phyloP scores from a whole-genome alignment of 2,329 filamentous ascomycete species.

The Didymella pomorum region DNA sequence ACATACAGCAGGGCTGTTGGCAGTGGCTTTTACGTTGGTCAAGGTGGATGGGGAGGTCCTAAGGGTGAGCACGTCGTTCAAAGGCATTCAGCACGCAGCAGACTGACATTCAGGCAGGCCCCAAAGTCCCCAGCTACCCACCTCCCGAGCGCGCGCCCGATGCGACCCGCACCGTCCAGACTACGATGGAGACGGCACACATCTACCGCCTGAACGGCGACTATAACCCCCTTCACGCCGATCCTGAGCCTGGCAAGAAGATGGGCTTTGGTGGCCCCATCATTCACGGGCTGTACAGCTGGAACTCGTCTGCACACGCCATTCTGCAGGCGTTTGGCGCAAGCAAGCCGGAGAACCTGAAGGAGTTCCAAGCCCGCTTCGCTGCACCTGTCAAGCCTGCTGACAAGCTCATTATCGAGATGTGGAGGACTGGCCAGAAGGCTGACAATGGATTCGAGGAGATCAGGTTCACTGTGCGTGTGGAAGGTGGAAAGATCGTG shows the following conservation, averaged over 20 bases:
- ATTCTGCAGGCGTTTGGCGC: conserved; percentile 77
- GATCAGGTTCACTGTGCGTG: conserved; percentile 78
- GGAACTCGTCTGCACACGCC: conserved; percentile 79
- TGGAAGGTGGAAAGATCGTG: conserved; percentile 83
- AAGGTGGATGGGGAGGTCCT: conserved; percentile 86
- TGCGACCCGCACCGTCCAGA: conserved; percentile 73
- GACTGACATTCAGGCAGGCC: conserved; percentile 51
- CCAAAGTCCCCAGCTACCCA: conserved; percentile 78
- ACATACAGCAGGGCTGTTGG: conserved; percentile 74
- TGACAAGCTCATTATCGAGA: conserved; percentile 80
- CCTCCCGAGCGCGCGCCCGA: conserved; percentile 78
- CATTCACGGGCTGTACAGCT: conserved; percentile 88
- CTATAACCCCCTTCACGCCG: conserved; percentile 92
- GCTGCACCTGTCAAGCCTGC: conserved; percentile 84
- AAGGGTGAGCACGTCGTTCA: conserved; percentile 68
- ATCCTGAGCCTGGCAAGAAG: conserved; percentile 81
- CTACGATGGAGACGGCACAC: conserved; percentile 72
- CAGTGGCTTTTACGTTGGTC: conserved; percentile 80
- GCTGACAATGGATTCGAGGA: conserved; percentile 76
- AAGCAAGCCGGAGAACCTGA: conserved; percentile 80
- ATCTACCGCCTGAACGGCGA: conserved; percentile 79
- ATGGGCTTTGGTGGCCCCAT: conserved; percentile 93
- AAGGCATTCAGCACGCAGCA: background rate
- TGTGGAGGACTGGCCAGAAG: conserved; percentile 77
- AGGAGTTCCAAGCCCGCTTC: conserved; percentile 89